Evolutionary conservation across 1,284 basidiomycete species (phyloP).

Genomic region (Taiwanofungus camphoratus): DNA sequence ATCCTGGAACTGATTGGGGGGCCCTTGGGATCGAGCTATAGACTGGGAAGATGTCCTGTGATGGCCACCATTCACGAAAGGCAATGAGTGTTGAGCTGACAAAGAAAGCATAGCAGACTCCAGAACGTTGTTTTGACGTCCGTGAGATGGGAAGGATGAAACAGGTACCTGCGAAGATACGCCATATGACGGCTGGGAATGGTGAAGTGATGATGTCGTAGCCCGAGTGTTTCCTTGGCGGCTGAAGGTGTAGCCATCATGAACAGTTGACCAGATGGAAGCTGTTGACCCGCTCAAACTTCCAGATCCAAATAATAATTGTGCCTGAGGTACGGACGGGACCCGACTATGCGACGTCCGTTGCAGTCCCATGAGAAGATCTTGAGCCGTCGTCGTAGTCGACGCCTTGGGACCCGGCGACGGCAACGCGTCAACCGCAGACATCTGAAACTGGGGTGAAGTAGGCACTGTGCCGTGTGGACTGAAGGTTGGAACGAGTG

Average conservation of each 20-base stretch:
- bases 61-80: constrained; percentile 13
- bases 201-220: constrained; percentile 5
- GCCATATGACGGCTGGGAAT: constrained; percentile 2
- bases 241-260: constrained; percentile 8
- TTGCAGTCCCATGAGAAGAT: constrained; percentile 46
- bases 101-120: constrained; percentile 1
- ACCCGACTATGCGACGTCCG: constrained; percentile 23
- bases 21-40: constrained; percentile 11
- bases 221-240: constrained; percentile 13
- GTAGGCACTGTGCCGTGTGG: constrained; percentile 12
- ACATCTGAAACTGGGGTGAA: background rate
- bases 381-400: constrained; percentile 56
- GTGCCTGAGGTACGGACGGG: constrained; percentile 23
- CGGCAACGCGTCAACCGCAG: constrained; percentile 9
- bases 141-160: constrained; percentile 11
- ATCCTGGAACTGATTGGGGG: constrained; percentile 2
- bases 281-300: constrained; percentile 16
- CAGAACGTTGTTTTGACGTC: constrained; percentile 10
- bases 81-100: constrained; percentile 6
- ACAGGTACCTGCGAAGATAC: constrained; percentile 8
- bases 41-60: constrained; percentile 21
- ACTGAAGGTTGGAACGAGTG: constrained; percentile 6
- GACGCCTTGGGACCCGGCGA: constrained; percentile 12
- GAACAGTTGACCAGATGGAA: constrained; percentile 27
- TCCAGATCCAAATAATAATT: constrained; percentile 27